Evolutionary conservation across 345 rosid species (phyloP), one percentile per base, ranked within the genome.

Genomic region (Sapria himalayana): DNA sequence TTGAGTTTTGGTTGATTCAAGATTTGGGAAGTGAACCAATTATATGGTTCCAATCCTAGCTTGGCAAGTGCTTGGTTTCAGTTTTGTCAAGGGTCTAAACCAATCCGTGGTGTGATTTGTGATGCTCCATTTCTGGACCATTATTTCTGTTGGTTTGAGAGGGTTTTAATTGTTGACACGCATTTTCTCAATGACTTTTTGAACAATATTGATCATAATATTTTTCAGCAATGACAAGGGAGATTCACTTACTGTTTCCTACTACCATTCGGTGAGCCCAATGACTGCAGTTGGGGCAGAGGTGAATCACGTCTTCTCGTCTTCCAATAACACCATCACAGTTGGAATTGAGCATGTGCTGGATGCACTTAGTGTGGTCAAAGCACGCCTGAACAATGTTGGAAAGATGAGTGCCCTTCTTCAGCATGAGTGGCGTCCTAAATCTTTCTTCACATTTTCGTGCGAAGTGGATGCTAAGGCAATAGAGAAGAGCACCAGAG

Each of bases 391-490:
- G 50, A 78, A 79, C 74, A 81, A 81, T 37, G 37, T 50, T 1
- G 94, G 97, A 25, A 66, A 55, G 50, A 74, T 63, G 3, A 78
- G 70, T 20, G 89, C 92, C 11, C 77, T 86, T 24, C 47, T 86
- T 43, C 97, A 86, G 71, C 98, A 86, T 29, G 78, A 72, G 61
- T 86, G 93, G 94, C 73, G 68, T 27, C 93, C 97, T 2, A 82
- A 49, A 56, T 78, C 98, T 0, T 44, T 72, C 41, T 45, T 86
- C 56, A 78, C 92, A 2, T 32, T 86, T 41, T 72, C 93, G 0
- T 94, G 82, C 18, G 98, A 86, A 67, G 85, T 86, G 8, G 98
- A 86, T 54, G 60, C 91, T 51, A 78, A 72, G 70, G 62, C 85
- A 19, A 55, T 82, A 21, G 94, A 78, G 39, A 81, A 81, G 73